Base-by-base conservation (phyloP, 441 rosid species). In the Hura crepitans region DNA sequence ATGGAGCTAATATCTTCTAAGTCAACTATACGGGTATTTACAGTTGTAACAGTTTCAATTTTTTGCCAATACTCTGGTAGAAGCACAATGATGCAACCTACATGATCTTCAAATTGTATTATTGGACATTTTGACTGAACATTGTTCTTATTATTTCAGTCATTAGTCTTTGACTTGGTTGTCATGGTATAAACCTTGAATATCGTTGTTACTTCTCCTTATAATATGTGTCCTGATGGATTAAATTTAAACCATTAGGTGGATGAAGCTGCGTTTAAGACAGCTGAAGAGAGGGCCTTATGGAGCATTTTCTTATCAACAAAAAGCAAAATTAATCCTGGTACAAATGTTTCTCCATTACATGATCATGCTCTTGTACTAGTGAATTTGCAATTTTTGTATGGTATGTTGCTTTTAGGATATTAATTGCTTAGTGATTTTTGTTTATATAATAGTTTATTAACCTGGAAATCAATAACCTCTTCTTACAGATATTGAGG, bases 251-350 rank as follows among this genome's bases (percentile, higher is more conserved):
- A 37, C 49, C 54, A 27, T 68, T 33, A 94, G 99, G 99, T 94
- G 88, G 91, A 92, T 73, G 96, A 87, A 80, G 53, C 80, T 74
- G 88, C 85, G 65, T 85, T 92, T 76, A 89, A 89, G 82, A 89
- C 93, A 25, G 66, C 71, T 23, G 88, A 94, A 82, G 97, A 94
- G 86, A 87, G 75, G 78, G 84, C 82, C 55, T 74, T 92, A 76
- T 94, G 97, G 96, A 82, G 69, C 45, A 73, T 85, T 14, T 90
- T 83, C 79, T 64, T 73, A 78, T 81, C 93, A 46, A 72, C 83
- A 49, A 81, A 80, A 79, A 79, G 80, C 84, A 81, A 77, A 83
- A 81, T 90, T 77, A 70, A 85, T 79, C 79, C 83, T 37, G 94
- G 99, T 91, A 87, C 27, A 23, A 23, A 50, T 25, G 45, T 75